Base-by-base conservation (phyloP, 495 filamentous ascomycete species). In the Hypoxylon lienhwacheense region DNA sequence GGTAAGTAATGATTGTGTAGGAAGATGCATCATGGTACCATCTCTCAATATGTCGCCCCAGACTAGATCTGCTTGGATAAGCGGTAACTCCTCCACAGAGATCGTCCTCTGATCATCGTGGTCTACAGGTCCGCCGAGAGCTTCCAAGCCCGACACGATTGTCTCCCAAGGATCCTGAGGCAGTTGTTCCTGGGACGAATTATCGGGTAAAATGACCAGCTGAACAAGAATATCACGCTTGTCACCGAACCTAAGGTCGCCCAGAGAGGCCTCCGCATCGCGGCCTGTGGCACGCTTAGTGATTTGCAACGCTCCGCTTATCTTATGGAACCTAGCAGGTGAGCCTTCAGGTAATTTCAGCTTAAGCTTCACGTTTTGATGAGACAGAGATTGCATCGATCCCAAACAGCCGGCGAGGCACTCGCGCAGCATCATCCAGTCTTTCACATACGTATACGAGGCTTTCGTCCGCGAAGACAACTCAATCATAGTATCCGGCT, bases 351-450 rank as follows among this genome's bases (percentile, higher is more conserved):
- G 93, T 1, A 99, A 77, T 32, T 87, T 86, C 26, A 99, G 84
- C 76, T 95, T 97, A 39, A 99, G 80, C 72, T 96, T 97, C 48
- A 92, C 93, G 66, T 97, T 99, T 68, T 97, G 95, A 71, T 99
- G 93, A n/a, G 95, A 97, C 14, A 90, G 86, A 0, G 89, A 90
- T 70, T 99, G 93, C 61, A 97, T 76, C n/a, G 90, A 84, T 31
- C 93, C 93, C 26, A 99, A 72, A 66, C 95, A 97, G 17, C 93
- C 93, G 12, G 93, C 95, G 36, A 97, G 80, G 70, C 95, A 99
- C 69, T 99, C 93, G 14, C 93, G 85, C 24, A 99, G 79, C 91
- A 97, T 97, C 93, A 97, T 99, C 93, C 93, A 99, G 67, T 99
- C 93, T 70, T 97, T 97, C 63, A 97, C 91, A 64, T 97, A 99